A percentile compares a stretch with the other conserved stretches of the same genome.
Conservation (phyloP, 2,329 filamentous ascomycete species). For the Ascochyta rabiei region DNA sequence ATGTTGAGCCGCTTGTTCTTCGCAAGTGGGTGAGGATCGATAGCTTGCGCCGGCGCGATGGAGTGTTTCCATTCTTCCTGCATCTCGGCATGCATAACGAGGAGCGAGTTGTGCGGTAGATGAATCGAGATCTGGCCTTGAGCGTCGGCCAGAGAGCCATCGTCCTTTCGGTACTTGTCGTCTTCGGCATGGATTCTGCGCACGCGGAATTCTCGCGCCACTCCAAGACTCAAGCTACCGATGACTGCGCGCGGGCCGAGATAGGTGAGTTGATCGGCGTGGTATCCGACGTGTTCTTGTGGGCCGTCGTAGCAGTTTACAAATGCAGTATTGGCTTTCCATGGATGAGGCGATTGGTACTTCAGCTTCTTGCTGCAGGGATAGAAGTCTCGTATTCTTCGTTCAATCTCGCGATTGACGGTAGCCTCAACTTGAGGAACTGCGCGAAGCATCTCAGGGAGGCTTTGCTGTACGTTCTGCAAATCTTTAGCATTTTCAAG, state of each 20-base stretch:
- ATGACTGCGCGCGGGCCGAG: slow-evolving; percentile 88
- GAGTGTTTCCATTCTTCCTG: slow-evolving; percentile 96
- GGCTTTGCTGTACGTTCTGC: slow-evolving; percentile 73
- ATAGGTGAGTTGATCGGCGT: slow-evolving; percentile 92
- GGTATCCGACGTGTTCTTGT: slow-evolving; percentile 84
- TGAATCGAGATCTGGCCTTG: slow-evolving; percentile 91
- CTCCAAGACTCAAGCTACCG: slow-evolving; percentile 86
- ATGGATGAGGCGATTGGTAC: slow-evolving; percentile 74
- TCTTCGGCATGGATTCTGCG: slow-evolving; percentile 71
- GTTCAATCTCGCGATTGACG: slow-evolving; percentile 78
- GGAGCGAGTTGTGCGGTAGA: slow-evolving; percentile 88
- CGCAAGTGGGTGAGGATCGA: slow-evolving; percentile 84
- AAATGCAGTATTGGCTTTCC: slow-evolving; percentile 88
- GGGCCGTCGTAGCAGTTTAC: slow-evolving; percentile 92
- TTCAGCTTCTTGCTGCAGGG: slow-evolving; percentile 74
- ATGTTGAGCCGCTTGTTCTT: slow-evolving; percentile 86
- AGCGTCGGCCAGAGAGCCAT: slow-evolving; percentile 59
- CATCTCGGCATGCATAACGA: slow-evolving; percentile 98
- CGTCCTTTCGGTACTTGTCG: slow-evolving; percentile 51
- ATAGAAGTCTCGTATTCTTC: slow-evolving; percentile 71
- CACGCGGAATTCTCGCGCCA: slow-evolving; percentile 91
- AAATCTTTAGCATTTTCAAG: not conserved
- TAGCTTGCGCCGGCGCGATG: slow-evolving; percentile 74
- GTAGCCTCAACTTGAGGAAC: slow-evolving; percentile 72
- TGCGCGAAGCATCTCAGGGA: slow-evolving; percentile 73